These are phyloP conservation scores for Exophiala sp. DNA, from an alignment of 2,329 filamentous ascomycete genomes.

Conservation along the genomic window DNA sequence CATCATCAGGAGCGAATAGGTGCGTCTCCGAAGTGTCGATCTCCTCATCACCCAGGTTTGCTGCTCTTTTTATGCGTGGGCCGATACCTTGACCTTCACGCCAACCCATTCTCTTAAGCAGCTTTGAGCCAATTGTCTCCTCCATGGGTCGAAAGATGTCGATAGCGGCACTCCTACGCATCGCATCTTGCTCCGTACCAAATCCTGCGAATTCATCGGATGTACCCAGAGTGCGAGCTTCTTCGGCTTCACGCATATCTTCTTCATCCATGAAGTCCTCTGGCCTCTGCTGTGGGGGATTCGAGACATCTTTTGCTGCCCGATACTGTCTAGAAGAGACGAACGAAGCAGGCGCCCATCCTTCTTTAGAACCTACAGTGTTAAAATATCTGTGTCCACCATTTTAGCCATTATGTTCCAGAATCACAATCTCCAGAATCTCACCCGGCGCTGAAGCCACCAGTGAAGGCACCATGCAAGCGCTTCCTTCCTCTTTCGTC, in stretches of 20 bases:
- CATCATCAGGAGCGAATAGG: constrained; percentile 82
- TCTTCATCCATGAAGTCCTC: constrained; percentile 99
- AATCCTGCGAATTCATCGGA: constrained; percentile 70
- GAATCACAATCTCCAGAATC: constrained; percentile 37
- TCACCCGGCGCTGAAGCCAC: constrained; percentile 93
- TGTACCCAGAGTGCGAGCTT: constrained; percentile 71
- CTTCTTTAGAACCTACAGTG: constrained; percentile 96
- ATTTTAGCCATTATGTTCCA: constrained; percentile 35
- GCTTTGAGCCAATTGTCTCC: constrained; percentile 80
- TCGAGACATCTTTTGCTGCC: constrained; percentile 63
- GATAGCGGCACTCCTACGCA: constrained; percentile 56
- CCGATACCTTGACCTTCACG: constrained; percentile 89
- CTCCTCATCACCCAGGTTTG: constrained; percentile 54
- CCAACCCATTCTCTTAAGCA: constrained; percentile 94
- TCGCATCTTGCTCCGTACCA: constrained; percentile 60
- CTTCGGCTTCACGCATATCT: constrained; percentile 81
- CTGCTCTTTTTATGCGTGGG: constrained; percentile 73
- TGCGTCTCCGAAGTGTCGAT: constrained; percentile 53
- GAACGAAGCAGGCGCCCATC: constrained; percentile 90
- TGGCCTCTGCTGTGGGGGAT: constrained; percentile 55
- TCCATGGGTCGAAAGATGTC: constrained; percentile 70
- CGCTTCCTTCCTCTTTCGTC: constrained; percentile 89
- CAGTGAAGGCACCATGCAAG: constrained; percentile 92
- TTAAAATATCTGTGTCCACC: constrained; percentile 75
- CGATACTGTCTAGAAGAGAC: constrained; percentile 83